phyloP scores from a whole-genome alignment of 371 early-diverging fungal genomes.

The Lichtheimia hyalospora region DNA sequence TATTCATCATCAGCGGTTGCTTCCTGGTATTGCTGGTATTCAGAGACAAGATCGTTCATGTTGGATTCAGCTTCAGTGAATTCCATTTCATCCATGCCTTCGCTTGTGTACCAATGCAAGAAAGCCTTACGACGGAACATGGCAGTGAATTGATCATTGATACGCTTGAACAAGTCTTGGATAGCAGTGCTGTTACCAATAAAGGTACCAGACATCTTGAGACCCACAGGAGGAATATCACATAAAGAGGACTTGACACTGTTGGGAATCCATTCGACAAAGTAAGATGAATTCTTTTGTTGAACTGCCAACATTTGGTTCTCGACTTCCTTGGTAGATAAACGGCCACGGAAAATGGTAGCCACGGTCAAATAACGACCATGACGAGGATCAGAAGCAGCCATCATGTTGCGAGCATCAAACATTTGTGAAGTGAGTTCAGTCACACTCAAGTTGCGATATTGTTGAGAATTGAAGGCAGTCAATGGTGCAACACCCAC shows the following conservation, averaged over 20 bases:
- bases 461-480: constrained; percentile 80
- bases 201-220: constrained; percentile 96
- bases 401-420: constrained; percentile 98
- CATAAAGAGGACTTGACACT: constrained; percentile 99
- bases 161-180: constrained; percentile 97
- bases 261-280: constrained; percentile 99
- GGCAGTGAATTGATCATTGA: constrained; percentile 89
- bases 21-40: constrained; percentile 95
- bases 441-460: constrained; percentile 85
- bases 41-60: constrained; percentile 93
- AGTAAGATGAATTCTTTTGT: constrained; percentile 91
- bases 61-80: constrained; percentile 87
- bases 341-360: constrained; percentile 96
- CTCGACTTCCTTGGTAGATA: constrained; percentile 98
- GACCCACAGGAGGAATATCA: constrained; percentile 93
- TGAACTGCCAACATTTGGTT: constrained; percentile 96
- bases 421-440: constrained; percentile 97
- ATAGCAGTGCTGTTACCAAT: constrained; percentile 98
- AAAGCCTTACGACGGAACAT: constrained; percentile 95
- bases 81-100: constrained; percentile 96
- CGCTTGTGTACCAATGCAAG: constrained; percentile 95
- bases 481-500: constrained; percentile 96
- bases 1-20: constrained; percentile 73
- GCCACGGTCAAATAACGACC: constrained; percentile 98
- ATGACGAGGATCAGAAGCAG: constrained; percentile 94